Conservation (phyloP, 2,329 filamentous ascomycete genomes). For the Stachybotrys chlorohalonatus region DNA sequence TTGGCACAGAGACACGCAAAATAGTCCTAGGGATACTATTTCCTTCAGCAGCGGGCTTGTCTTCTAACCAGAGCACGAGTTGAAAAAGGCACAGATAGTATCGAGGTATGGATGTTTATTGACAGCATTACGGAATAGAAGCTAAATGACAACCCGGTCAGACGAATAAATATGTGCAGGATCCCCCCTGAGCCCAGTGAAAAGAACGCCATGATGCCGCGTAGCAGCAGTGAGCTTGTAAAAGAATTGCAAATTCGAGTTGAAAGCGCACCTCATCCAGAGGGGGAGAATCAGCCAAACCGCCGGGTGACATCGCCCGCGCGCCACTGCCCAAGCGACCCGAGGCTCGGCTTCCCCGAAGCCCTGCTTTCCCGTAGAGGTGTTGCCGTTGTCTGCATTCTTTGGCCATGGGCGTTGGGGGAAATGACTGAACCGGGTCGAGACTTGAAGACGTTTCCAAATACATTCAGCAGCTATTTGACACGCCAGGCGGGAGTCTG, state of each 20-base stretch:
- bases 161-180: slow-evolving; percentile 12
- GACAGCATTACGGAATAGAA: slow-evolving; percentile 33
- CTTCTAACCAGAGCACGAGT: no score
- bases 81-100: no score
- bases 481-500: slow-evolving; percentile 7
- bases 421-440: slow-evolving; percentile 12
- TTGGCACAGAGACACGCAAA: no score
- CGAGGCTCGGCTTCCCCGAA: slow-evolving; percentile 4
- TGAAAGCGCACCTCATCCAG: not conserved
- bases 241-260: not conserved
- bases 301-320: not conserved
- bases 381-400: slow-evolving; percentile 4
- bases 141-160: slow-evolving; percentile 22
- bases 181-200: slow-evolving; percentile 5
- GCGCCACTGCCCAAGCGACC: slow-evolving; percentile 6
- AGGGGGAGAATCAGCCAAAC: not conserved
- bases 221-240: not conserved
- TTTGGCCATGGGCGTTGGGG: slow-evolving; percentile 4
- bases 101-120: slow-evolving; percentile 6
- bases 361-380: not conserved
- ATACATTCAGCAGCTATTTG: slow-evolving; percentile 16
- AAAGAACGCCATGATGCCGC: not conserved
- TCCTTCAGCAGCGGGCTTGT: no score
- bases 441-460: slow-evolving; percentile 13
- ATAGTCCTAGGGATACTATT: no score